These are phyloP conservation scores for Penicillium sp. DNA, from an alignment of 2,329 filamentous ascomycete genomes.

Conservation along the genomic window DNA sequence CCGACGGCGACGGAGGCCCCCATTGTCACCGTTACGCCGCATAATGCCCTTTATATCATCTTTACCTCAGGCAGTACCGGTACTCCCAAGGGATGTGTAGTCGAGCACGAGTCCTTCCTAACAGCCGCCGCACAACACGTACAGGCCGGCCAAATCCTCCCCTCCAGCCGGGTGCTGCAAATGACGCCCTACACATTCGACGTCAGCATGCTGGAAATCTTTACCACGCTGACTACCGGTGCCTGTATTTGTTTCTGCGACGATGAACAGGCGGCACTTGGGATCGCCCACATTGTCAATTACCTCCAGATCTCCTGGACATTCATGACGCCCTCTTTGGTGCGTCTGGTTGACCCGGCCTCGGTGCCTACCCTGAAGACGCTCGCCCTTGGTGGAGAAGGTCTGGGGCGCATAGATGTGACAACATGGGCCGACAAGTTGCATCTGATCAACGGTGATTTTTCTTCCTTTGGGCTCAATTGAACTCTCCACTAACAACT, in stretches of 20 bases:
- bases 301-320: slow-evolving; percentile 32
- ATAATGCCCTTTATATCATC: not conserved
- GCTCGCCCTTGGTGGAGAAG: slow-evolving; percentile 28
- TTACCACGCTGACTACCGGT: not conserved
- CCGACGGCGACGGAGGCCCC: no score
- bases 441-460: slow-evolving; percentile 31
- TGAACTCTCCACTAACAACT: not conserved
- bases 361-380: slow-evolving; percentile 35
- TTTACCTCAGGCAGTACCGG: not conserved
- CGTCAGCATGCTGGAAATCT: not conserved
- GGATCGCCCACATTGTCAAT: not conserved
- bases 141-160: no score
- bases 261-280: not conserved
- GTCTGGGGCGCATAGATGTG: slow-evolving; percentile 10
- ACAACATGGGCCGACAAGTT: slow-evolving; percentile 19
- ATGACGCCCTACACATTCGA: no score
- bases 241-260: not conserved
- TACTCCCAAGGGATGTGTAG: not conserved
- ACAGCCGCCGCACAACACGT: not conserved
- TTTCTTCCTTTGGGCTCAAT: not conserved
- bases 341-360: slow-evolving; percentile 32
- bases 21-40: not conserved
- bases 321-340: slow-evolving; percentile 55
- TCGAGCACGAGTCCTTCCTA: not conserved
- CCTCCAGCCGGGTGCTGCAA: no score